phyloP scores from a whole-genome alignment of 116 monocot genomes.

The Dioscorea cayenensis region DNA sequence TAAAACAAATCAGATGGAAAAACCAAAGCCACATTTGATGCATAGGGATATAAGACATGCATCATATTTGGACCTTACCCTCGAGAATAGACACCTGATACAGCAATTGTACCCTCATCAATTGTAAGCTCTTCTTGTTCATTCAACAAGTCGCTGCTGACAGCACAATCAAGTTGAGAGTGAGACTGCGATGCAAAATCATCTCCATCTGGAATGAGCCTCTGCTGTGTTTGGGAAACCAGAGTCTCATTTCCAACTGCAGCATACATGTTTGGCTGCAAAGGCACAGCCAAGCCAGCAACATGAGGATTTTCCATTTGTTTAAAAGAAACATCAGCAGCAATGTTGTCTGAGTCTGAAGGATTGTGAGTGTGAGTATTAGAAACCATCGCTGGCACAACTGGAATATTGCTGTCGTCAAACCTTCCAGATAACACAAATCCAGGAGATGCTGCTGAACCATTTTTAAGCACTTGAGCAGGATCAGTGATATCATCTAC shows the following conservation, averaged over 20 bases:
- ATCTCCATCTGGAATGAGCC: constrained; percentile 29
- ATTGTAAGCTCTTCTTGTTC: constrained; percentile 61
- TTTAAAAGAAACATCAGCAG: constrained; percentile 28
- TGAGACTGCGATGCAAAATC: constrained; percentile 38
- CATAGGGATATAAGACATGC: neutral
- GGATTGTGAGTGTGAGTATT: constrained; percentile 38
- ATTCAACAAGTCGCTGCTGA: constrained; percentile 29
- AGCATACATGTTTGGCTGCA: constrained; percentile 19
- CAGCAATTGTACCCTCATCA: constrained; percentile 63
- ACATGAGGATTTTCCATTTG: constrained; percentile 17
- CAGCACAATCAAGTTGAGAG: constrained; percentile 25
- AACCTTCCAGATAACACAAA: constrained; percentile 38
- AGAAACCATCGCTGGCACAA: constrained; percentile 30
- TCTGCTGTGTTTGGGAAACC: constrained; percentile 23
- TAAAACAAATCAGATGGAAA: neutral
- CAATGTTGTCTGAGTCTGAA: constrained; percentile 41
- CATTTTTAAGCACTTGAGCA: constrained; percentile 43
- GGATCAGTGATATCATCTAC: constrained; percentile 39
- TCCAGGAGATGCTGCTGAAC: constrained; percentile 25
- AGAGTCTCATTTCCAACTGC: constrained; percentile 17
- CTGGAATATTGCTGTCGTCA: constrained; percentile 34
- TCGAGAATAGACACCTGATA: constrained; percentile 68
- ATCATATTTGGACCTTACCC: constrained; percentile 26
- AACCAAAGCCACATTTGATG: neutral
- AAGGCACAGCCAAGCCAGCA: constrained; percentile 10